Evolutionary conservation across 441 rosid genomes (phyloP).

Genomic region (Aleurites moluccanus): DNA sequence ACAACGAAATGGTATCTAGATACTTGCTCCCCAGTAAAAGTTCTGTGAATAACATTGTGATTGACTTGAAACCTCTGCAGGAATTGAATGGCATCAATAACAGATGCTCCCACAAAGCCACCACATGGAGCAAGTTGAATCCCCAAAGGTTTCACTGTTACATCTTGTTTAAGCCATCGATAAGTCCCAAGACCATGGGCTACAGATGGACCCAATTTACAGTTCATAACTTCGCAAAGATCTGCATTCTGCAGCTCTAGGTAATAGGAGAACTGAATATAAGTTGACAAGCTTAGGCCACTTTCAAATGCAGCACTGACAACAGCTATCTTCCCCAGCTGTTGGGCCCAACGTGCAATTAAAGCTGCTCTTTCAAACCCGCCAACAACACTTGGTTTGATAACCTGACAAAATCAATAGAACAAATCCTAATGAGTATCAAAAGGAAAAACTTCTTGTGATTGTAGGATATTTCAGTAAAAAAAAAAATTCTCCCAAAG

Average conservation of each 20-base stretch:
- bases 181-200: conserved; percentile 99
- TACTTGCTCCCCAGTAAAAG: conserved; percentile 44
- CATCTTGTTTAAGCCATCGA: conserved; percentile 83
- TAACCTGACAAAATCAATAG: conserved; percentile 50
- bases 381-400: conserved; percentile 92
- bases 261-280: conserved; percentile 65
- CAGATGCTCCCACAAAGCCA: conserved; percentile 67
- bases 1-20: conserved; percentile 44
- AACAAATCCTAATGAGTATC: conserved; percentile 19
- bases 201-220: conserved; percentile 40
- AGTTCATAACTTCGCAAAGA: conserved; percentile 37
- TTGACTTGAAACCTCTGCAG: conserved; percentile 63
- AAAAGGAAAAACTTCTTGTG: conserved; percentile 6
- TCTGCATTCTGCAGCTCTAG: conserved; percentile 64
- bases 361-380: conserved; percentile 86
- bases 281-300: conserved; percentile 72
- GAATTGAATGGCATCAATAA: conserved; percentile 47
- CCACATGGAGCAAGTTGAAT: conserved; percentile 46
- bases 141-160: conserved; percentile 51
- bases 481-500: background rate
- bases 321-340: conserved; percentile 83
- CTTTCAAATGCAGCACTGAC: conserved; percentile 93
- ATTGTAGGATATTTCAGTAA: background rate
- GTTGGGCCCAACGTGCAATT: conserved; percentile 89
- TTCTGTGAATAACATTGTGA: conserved; percentile 42